A percentile compares a stretch with the other conserved stretches of the same genome.
phyloP scores from a whole-genome alignment of 78 protist genomes.

The Cavenderia fasciculata region DNA sequence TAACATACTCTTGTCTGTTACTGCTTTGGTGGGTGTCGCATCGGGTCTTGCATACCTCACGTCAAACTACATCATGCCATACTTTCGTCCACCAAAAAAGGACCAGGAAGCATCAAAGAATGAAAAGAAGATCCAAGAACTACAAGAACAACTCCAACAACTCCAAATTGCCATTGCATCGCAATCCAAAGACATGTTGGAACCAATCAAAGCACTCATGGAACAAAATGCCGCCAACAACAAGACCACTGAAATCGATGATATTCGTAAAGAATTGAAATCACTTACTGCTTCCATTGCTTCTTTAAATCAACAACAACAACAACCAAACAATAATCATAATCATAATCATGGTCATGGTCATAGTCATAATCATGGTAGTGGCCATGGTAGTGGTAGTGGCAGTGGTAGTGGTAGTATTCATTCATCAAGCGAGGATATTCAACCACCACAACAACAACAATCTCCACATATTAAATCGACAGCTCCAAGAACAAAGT shows the following conservation, averaged over 20 bases:
- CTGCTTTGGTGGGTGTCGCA: constrained; percentile 62
- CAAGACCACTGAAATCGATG: constrained; percentile 22
- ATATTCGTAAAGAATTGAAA: constrained; percentile 50
- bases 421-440: too few species aligned
- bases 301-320: too few species aligned
- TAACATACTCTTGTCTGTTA: constrained; percentile 21
- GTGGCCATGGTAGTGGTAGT: too few species aligned
- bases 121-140: constrained; percentile 23
- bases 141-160: constrained; percentile 17
- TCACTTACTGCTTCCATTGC: constrained; percentile 4
- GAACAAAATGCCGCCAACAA: not conserved
- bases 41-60: constrained; percentile 53
- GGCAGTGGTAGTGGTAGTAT: too few species aligned
- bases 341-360: not conserved
- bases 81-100: not conserved
- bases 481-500: not conserved
- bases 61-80: constrained; percentile 45
- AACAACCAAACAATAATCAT: not conserved
- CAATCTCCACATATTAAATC: not conserved
- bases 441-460: not conserved
- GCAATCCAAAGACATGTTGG: constrained; percentile 9
- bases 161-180: constrained; percentile 14
- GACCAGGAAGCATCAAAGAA: not conserved
- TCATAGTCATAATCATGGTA: too few species aligned
- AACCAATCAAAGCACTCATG: constrained; percentile 8